Evolutionary conservation across 192 early-diverging fungal species (phyloP).

Genomic region (Chytriomyces confervae): DNA sequence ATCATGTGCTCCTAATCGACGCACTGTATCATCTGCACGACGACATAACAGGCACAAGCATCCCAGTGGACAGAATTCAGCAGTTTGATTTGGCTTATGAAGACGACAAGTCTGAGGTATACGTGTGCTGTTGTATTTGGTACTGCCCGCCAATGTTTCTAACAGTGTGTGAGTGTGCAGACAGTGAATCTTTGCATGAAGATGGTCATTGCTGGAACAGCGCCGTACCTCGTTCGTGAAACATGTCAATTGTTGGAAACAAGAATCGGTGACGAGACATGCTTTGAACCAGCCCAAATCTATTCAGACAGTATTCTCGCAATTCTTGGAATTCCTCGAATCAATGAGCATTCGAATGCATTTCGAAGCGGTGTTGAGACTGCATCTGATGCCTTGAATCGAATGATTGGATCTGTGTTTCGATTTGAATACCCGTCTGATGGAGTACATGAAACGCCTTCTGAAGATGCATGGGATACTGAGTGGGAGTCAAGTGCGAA

Average conservation of each 20-base stretch:
- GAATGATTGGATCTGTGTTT: slow-evolving; percentile 30
- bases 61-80: slow-evolving; percentile 43
- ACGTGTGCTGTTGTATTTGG: not conserved
- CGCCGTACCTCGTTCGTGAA: slow-evolving; percentile 34
- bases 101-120: slow-evolving; percentile 19
- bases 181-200: slow-evolving; percentile 42
- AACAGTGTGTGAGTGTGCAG: not conserved
- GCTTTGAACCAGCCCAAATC: slow-evolving; percentile 26
- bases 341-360: slow-evolving; percentile 23
- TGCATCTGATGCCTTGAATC: slow-evolving; percentile 40
- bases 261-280: not conserved
- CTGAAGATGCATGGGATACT: slow-evolving; percentile 14
- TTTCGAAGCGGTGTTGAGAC: slow-evolving; percentile 46
- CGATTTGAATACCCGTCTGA: not conserved
- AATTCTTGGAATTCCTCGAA: slow-evolving; percentile 34
- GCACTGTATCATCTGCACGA: slow-evolving; percentile 24
- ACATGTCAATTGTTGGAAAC: slow-evolving; percentile 29
- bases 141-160: not conserved
- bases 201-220: slow-evolving; percentile 49
- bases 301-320: slow-evolving; percentile 34
- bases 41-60: not conserved
- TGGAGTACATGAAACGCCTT: not conserved
- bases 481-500: not conserved
- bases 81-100: slow-evolving; percentile 47
- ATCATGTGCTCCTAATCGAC: slow-evolving; percentile 38